phyloP scores from a whole-genome alignment of 2,329 filamentous ascomycete genomes.

The Cordyceps cateniannulata region DNA sequence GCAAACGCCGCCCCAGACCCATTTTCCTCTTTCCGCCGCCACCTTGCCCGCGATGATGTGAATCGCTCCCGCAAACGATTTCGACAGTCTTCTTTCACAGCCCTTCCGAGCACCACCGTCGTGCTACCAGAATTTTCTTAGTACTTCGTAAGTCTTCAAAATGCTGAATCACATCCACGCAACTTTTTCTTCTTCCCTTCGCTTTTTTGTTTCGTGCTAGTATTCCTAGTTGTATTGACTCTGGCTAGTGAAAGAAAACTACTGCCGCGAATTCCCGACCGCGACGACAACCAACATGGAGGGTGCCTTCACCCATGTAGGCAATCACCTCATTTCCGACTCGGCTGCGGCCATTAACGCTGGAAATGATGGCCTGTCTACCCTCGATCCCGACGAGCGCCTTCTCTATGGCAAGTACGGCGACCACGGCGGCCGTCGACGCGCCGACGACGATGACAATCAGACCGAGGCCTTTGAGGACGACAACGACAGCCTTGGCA shows the following conservation, averaged over 20 bases:
- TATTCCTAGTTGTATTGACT: background rate
- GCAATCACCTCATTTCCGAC: constrained; percentile 80
- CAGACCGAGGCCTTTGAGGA: constrained; percentile 78
- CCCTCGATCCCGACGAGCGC: constrained; percentile 71
- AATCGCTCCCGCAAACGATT: constrained; percentile 9
- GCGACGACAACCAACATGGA: constrained; percentile 53
- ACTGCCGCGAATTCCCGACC: background rate
- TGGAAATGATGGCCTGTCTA: constrained; percentile 66
- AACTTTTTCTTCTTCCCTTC: background rate
- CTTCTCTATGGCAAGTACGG: constrained; percentile 67
- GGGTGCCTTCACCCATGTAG: constrained; percentile 80
- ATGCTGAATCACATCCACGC: background rate
- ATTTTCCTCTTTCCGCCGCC: background rate
- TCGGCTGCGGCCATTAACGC: constrained; percentile 84
- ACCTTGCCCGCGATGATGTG: constrained; percentile 15
- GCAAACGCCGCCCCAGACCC: background rate
- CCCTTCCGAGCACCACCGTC: constrained; percentile 1
- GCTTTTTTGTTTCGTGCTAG: background rate
- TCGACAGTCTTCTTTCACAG: constrained; percentile 6
- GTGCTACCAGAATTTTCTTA: background rate
- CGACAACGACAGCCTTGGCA: constrained; percentile 68
- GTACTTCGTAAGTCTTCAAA: background rate
- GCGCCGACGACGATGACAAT: constrained; percentile 84
- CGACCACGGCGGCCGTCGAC: constrained; percentile 55
- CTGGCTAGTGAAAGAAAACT: constrained; percentile 2